Base-by-base conservation (phyloP, 495 filamentous ascomycete species). In the Podospora didyma region DNA sequence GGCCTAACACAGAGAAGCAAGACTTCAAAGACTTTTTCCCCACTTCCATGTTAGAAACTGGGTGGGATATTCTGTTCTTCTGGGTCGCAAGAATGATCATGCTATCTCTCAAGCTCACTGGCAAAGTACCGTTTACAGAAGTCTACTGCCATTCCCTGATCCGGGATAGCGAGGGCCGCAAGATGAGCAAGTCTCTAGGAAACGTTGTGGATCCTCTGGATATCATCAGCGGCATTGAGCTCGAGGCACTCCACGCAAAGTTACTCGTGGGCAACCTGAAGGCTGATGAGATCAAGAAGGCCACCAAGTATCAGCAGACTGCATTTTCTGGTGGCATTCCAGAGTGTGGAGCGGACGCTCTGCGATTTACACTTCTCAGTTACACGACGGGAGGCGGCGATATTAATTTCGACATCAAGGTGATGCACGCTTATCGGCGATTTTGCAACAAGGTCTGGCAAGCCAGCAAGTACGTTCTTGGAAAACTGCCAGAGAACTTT, bases 381-480 rank as follows among this genome's bases (percentile, higher is more conserved):
- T 93, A 94, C 75, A 91, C 89, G 35, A 92, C 90, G n/a, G 89
- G 89, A 50, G 89, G 89, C 73, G 86, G 88, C 58, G 89, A 95
- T 66, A 93, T 95, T 68, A 83, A 82, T 60, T 90, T 94, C 64
- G 89, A 92, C 62, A 83, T 92, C 62, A 85, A 89, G 73, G 88
- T 92, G 54, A 90, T 96, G 63, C 81, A 89, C 61, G 87, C 81
- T 37, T 93, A 94, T 75, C 81, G 90, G 49, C 83, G 87, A 53
- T 95, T 96, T 82, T 90, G 90, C 71, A 96, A 96, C 78, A 95
- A 96, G 79, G 89, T 96, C 61, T 95, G 90, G 75, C 88, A 93
- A 72, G 90, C 90, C 28, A 90, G 85, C 52, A 95, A 94, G 75
- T 96, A 85, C 64, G 89, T 91, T 9, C 78, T 94, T 56, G 88